Conservation (phyloP, 129 eudicot genomes). For the Saposhnikovia divaricata region DNA sequence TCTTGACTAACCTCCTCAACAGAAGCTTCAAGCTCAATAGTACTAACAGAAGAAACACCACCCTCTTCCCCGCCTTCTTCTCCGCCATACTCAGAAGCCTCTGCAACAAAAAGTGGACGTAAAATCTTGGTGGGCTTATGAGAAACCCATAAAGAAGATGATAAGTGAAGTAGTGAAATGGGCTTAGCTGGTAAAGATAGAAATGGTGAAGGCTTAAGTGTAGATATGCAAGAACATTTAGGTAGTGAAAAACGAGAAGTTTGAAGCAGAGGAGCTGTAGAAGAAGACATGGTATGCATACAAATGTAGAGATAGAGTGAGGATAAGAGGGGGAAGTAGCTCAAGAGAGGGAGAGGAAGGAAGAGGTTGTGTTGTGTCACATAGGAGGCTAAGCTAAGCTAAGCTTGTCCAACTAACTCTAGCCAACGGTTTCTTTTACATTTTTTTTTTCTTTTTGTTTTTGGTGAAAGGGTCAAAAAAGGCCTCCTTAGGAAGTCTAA, state of each 20-base stretch:
- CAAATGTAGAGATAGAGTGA: not conserved
- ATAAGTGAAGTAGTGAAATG: slow-evolving; percentile 11
- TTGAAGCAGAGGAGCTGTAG: slow-evolving; percentile 21
- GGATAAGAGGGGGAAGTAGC: slow-evolving; percentile 1
- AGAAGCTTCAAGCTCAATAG: slow-evolving; percentile 7
- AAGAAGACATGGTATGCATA: slow-evolving; percentile 20
- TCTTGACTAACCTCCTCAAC: slow-evolving; percentile 13
- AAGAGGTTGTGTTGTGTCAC: not conserved
- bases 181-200: slow-evolving; percentile 22
- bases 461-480: too few species aligned
- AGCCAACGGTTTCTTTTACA: slow-evolving; percentile 15
- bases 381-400: slow-evolving; percentile 2
- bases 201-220: slow-evolving; percentile 16
- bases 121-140: slow-evolving; percentile 33
- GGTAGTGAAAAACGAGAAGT: slow-evolving; percentile 27
- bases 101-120: slow-evolving; percentile 23
- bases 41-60: slow-evolving; percentile 16
- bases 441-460: too few species aligned
- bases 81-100: slow-evolving; percentile 37
- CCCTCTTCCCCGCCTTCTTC: slow-evolving; percentile 22
- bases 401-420: slow-evolving; percentile 17
- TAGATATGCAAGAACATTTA: slow-evolving; percentile 17
- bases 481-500: too few species aligned
- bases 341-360: not conserved
- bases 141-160: slow-evolving; percentile 24